Evolutionary conservation across 1,284 basidiomycete species (phyloP), one percentile per base, ranked within the genome.

Genomic region (Hortiboletus rubellus): DNA sequence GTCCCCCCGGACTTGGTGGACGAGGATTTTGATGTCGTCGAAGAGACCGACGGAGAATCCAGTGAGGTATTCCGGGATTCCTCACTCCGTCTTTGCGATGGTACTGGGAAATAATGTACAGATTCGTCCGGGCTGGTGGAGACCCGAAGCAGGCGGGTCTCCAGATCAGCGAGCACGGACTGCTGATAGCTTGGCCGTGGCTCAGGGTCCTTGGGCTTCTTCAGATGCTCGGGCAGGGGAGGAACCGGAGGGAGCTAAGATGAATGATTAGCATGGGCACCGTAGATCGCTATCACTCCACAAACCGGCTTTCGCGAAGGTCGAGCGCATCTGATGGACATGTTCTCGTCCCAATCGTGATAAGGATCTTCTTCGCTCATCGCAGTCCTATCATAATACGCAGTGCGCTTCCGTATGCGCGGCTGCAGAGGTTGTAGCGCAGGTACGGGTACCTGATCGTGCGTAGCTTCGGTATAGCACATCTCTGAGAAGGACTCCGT

Each of bases 331-430:
- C 65, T 62, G 17, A 72, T 40, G n/a, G 69, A 73, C 59, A 72
- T 62, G 52, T 71, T 72, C 34, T 71, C 69, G 51, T 71, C 69
- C 69, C 69, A 71, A 53, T 71, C 69, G 17, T 71, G 69, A 41
- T 68, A 74, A 5, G 72, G 69, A 57, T 71, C 69, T n/a, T 71
- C 69, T 8, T 71, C 69, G 42, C 69, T 72, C 71, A 66, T 71
- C 17, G 69, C 69, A 6, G 72, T 71, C 54, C 69, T 68, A 45
- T 71, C 71, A 50, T 71, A 71, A n/a, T 60, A 51, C 4, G 60
- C 55, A 9, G 66, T 54, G 38, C 64, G 59, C 42, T 63, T 74
- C 46, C 72, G 72, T 64, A 74, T 68, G 27, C 60, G 69, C 5
- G 69, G 69, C 36, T 73, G 71, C 17, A 71, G 33, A 14, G 72